phyloP scores from a whole-genome alignment of 2,329 filamentous ascomycete species.

The Neofusicoccum cordaticola region DNA sequence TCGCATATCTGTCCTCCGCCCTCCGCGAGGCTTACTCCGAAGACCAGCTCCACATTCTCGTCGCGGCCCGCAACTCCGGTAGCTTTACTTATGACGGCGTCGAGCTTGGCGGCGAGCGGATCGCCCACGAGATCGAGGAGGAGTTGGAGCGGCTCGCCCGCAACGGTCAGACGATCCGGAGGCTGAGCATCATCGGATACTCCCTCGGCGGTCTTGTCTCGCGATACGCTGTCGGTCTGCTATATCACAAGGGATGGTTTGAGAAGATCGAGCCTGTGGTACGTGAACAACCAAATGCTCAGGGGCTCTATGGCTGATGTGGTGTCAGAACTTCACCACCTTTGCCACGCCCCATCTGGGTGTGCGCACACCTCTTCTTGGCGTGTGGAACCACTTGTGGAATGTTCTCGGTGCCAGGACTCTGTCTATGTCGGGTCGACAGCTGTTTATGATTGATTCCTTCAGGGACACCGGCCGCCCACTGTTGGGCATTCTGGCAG shows the following conservation, averaged over 20 bases:
- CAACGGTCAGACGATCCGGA: constrained; percentile 69
- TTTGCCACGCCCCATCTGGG: constrained; percentile 77
- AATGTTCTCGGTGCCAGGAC: constrained; percentile 82
- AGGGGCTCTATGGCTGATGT: background rate
- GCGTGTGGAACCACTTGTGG: constrained; percentile 48
- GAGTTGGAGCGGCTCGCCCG: constrained; percentile 53
- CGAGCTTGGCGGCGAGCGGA: constrained; percentile 66
- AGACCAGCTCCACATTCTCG: constrained; percentile 66
- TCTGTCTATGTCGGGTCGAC: constrained; percentile 77
- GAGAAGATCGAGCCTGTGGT: constrained; percentile 76
- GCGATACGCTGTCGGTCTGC: constrained; percentile 79
- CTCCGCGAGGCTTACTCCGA: constrained; percentile 60
- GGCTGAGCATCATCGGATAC: constrained; percentile 85
- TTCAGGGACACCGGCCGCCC: constrained; percentile 83
- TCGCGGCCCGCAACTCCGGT: constrained; percentile 70
- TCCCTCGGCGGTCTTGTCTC: constrained; percentile 84
- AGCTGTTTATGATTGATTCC: constrained; percentile 81
- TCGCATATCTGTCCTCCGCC: constrained; percentile 64
- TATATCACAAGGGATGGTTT: constrained; percentile 77
- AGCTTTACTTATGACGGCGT: constrained; percentile 68
- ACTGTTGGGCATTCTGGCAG: constrained; percentile 76
- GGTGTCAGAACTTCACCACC: constrained; percentile 77
- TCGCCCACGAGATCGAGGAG: constrained; percentile 62
- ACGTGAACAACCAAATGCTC: constrained; percentile 41
- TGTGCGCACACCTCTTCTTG: constrained; percentile 44